Percentiles rank a stretch among this genome's conserved stretches.
Conservation (phyloP, 345 rosid genomes). For the Eucalyptus polybractea region DNA sequence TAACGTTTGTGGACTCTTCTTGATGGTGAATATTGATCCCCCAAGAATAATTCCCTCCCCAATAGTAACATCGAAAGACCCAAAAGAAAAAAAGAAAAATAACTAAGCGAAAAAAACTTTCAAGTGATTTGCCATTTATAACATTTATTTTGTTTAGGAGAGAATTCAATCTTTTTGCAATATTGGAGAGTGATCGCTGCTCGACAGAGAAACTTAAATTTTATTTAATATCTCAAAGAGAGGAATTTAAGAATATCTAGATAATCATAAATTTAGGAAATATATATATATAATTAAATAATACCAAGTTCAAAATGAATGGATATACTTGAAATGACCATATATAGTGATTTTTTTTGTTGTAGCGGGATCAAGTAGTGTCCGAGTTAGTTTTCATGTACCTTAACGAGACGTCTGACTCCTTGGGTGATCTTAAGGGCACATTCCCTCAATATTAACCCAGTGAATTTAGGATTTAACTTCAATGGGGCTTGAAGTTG, state of each 20-base stretch:
- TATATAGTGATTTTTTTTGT: neutral
- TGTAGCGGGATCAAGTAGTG: neutral
- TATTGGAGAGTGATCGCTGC: neutral
- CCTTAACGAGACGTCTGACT: fast-evolving
- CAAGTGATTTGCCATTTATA: neutral
- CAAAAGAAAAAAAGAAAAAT: neutral
- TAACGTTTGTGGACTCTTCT: neutral
- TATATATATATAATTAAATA: neutral
- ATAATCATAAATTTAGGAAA: neutral
- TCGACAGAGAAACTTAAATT: neutral
- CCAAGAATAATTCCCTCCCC: neutral
- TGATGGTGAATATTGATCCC: neutral
- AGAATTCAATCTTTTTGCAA: neutral
- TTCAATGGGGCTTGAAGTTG: neutral
- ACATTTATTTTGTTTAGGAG: neutral
- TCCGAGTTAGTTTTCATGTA: neutral
- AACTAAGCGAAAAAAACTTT: neutral
- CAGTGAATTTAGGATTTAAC: neutral
- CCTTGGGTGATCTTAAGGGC: neutral
- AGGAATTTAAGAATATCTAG: neutral
- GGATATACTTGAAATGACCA: neutral
- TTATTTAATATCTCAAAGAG: neutral
- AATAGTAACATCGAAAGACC: neutral
- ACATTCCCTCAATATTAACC: neutral
- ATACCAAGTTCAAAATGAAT: neutral